Evolutionary conservation across 2,329 filamentous ascomycete genomes (phyloP).

Genomic region (Thielaviopsis ethacetica): DNA sequence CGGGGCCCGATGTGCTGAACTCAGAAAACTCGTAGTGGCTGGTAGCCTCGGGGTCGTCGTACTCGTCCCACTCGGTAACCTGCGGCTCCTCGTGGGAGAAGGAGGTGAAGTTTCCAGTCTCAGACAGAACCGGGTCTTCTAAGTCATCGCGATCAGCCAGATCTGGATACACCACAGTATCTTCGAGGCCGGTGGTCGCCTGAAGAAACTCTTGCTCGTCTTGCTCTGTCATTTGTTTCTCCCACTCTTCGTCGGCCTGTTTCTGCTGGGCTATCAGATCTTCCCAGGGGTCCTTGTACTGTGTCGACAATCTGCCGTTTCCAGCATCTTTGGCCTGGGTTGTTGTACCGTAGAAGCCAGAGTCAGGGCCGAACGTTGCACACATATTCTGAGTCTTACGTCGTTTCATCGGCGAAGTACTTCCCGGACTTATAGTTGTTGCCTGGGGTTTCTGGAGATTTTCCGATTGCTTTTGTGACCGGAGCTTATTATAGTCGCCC

Average conservation of each 20-base stretch:
- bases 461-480: too few species aligned
- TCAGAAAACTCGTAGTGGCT: background rate
- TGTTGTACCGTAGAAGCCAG: too few species aligned
- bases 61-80: constrained; percentile 2
- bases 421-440: too few species aligned
- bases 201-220: background rate
- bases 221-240: background rate
- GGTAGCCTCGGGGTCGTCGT: background rate
- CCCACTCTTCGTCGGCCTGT: background rate
- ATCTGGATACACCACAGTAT: background rate
- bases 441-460: background rate
- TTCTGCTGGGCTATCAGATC: background rate
- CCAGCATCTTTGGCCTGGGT: too few species aligned
- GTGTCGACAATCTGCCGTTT: too few species aligned
- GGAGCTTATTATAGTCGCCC: background rate
- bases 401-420: background rate
- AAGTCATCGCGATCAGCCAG: background rate
- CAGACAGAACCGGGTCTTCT: background rate
- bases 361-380: too few species aligned
- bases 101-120: background rate
- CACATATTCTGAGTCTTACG: too few species aligned
- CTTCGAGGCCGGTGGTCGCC: too few species aligned
- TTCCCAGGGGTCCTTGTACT: too few species aligned
- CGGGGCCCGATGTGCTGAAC: too few species aligned
- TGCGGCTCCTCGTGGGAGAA: background rate